Percentiles rank a stretch among this genome's conserved stretches.
These are phyloP conservation scores for Microcyclosporella mali DNA, from an alignment of 2,329 filamentous ascomycete genomes.

Conservation along the genomic window DNA sequence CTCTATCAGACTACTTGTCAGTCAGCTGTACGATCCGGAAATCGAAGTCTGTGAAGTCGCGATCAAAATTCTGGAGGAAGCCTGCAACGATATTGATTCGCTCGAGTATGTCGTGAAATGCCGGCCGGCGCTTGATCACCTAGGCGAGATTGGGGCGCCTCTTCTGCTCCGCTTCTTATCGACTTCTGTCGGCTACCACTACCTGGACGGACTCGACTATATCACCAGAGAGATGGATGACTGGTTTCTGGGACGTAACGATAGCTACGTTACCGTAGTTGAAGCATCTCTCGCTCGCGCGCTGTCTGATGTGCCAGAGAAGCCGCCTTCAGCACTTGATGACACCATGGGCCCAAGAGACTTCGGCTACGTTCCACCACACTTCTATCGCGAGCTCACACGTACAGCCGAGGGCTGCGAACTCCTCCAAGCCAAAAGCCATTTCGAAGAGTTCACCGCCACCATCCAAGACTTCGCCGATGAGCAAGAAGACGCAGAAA, in stretches of 20 bases:
- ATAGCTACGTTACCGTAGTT: constrained; percentile 88
- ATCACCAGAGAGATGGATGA: constrained; percentile 99
- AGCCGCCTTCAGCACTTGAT: constrained; percentile 39
- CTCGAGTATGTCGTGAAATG: constrained; percentile 97
- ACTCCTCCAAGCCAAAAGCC: constrained; percentile 82
- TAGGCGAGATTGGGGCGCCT: constrained; percentile 94
- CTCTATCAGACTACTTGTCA: constrained; percentile 96
- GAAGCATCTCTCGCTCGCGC: constrained; percentile 91
- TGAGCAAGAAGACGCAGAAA: constrained; percentile 76
- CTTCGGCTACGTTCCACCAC: constrained; percentile 70
- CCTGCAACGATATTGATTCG: constrained; percentile 85
- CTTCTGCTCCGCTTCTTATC: constrained; percentile 87
- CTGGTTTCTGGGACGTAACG: constrained; percentile 95
- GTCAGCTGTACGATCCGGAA: constrained; percentile 94
- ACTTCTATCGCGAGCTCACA: constrained; percentile 94
- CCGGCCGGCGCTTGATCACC: constrained; percentile 83
- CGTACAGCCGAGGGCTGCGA: constrained; percentile 88
- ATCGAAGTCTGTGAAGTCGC: constrained; percentile 94
- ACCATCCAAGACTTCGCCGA: constrained; percentile 85
- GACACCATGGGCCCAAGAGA: constrained; percentile 44
- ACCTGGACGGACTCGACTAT: constrained; percentile 92
- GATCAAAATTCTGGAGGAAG: constrained; percentile 94
- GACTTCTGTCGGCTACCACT: constrained; percentile 95
- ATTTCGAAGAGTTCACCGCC: constrained; percentile 86
- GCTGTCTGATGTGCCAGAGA: constrained; percentile 58